Evolutionary conservation across 257 asterid species (phyloP), one percentile per base, ranked within the genome.

Genomic region (Striga asiatica): DNA sequence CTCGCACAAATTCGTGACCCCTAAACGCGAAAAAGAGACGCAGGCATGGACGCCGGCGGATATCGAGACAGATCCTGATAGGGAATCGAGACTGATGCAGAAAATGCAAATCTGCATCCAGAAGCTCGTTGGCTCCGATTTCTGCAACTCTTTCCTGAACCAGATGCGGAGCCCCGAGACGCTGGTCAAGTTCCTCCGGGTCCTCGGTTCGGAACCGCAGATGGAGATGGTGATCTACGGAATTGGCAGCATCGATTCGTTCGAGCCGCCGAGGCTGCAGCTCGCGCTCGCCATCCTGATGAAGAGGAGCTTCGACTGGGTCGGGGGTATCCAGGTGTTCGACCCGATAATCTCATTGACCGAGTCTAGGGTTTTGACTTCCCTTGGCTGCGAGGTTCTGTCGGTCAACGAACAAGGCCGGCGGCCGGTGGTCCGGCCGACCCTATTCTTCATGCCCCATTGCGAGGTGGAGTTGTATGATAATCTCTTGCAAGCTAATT

Each of bases 401-500:
- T 74, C 93, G 5, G 13, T 92, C 11, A 87, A 92, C 28, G 97
- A 92, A 72, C 85, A 82, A 12, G 87, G 97, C 32, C 64, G 86
- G 28, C 62, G 95, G 45, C 71, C 46, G 65, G 93, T 68, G 31
- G 12, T 58, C 22, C 68, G 59, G 39, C 97, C 95, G 5, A 88
- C 84, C 2, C 43, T 88, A 34, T 82, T 92, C 78, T 87, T 92
- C 78, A 92, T 88, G 98, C 97, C 98, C 12, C 97, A 88, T 49
- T 82, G 95, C 19, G 93, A 82, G 62, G 88, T 82, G 13, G 87
- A 66, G 60, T 46, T 92, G 59, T 92, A 88, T 4, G 80, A 84
- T 46, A 84, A 84, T 74, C 78, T 92, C 20, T 41, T 92, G 68
- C 78, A 71, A 63, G 81, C 79, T 1, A 92, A 92, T 47, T 84